Base-by-base conservation (phyloP, 257 asterid species). In the Scutellaria minor region DNA sequence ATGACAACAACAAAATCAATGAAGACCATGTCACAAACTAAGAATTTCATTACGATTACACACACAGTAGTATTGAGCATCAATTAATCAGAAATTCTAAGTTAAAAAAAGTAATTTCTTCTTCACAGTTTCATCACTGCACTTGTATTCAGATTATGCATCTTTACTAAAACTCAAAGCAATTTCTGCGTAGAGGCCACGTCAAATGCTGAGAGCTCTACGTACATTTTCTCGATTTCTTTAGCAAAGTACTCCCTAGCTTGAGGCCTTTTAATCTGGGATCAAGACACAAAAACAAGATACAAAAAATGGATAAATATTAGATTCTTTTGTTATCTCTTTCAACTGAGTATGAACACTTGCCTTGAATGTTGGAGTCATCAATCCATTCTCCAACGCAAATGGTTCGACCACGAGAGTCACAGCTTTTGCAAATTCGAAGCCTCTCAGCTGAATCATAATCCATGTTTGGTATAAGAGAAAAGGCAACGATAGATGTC, bases 331-430 rank as follows among this genome's bases (percentile, higher is more conserved):
- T 0, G 9, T 12, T 44, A 7, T 7, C 4, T 45, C 8, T 31
- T 31, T 31, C 50, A 45, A 2, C 50, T 9, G 12, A 45, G n/a
- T 50, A n/a, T 5, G 44, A 6, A 10, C 31, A 76, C 75, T 72
- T 74, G 79, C 96, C 96, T 91, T 91, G 62, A 84, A 84, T 6
- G 97, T 91, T 13, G 97, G 97, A 47, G 97, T 91, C 46, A 91
- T 85, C 75, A 91, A 78, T 64, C 90, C 88, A 18, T 87, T 91
- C 81, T 89, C 97, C 67, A 81, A 10, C 2, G 88, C 66, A 73
- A 91, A 87, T 10, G 97, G 95, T 35, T 91, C 92, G 0, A 71
- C 82, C 66, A 85, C 88, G 67, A 91, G 80, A 22, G 95, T 82
- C 27, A 87, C 86, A 6, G 88, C 86, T 82, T 89, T 91, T 53